Conservation (phyloP, 495 filamentous ascomycete species). For the Parathielavia appendiculata region DNA sequence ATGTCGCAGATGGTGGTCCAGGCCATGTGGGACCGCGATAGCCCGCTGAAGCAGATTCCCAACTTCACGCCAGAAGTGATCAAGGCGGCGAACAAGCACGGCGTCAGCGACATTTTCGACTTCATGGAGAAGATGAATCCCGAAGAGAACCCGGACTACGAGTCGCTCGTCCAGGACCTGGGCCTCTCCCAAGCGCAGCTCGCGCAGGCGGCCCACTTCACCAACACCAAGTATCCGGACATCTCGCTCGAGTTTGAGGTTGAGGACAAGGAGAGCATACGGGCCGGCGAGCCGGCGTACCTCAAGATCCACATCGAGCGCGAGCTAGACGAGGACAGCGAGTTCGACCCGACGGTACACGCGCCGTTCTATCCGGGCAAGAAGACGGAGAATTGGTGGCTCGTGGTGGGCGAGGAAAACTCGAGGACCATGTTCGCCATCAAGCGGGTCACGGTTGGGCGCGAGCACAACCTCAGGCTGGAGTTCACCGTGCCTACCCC, state of each 20-base stretch:
- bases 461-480: slow-evolving; percentile 68
- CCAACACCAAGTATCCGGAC: slow-evolving; percentile 94
- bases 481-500: slow-evolving; percentile 84
- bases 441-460: slow-evolving; percentile 85
- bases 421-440: slow-evolving; percentile 83
- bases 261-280: slow-evolving; percentile 71
- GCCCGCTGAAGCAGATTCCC: slow-evolving; percentile 94
- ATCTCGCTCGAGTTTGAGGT: slow-evolving; percentile 85
- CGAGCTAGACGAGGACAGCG: slow-evolving; percentile 66
- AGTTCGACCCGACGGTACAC: slow-evolving; percentile 80
- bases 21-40: slow-evolving; percentile 98
- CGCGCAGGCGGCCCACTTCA: slow-evolving; percentile 84
- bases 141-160: slow-evolving; percentile 76
- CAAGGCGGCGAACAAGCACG: slow-evolving; percentile 71
- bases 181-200: slow-evolving; percentile 78
- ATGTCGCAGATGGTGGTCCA: slow-evolving; percentile 99
- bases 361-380: slow-evolving; percentile 88
- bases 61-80: slow-evolving; percentile 83
- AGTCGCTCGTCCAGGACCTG: slow-evolving; percentile 65
- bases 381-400: slow-evolving; percentile 98
- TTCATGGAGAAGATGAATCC: slow-evolving; percentile 99
- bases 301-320: slow-evolving; percentile 84
- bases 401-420: slow-evolving; percentile 86
- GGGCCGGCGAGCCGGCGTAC: slow-evolving; percentile 73
- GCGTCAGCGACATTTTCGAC: slow-evolving; percentile 88